phyloP scores from a whole-genome alignment of 805 yeast genomes.

The Yarrowia keelungensis region DNA sequence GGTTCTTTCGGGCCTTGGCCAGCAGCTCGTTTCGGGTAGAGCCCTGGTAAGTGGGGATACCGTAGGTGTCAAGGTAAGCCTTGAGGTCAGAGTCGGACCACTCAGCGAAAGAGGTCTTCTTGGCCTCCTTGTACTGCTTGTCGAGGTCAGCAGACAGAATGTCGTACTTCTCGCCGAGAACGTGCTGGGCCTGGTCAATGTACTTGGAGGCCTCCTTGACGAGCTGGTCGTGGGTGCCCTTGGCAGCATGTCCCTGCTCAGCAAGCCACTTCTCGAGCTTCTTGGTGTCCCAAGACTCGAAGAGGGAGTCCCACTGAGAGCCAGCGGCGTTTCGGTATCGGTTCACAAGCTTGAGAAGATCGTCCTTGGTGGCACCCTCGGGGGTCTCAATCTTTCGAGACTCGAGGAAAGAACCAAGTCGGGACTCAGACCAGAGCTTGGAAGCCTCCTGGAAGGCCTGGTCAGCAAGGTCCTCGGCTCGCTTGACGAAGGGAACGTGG shows the following conservation, averaged over 20 bases:
- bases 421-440: slow-evolving; percentile 49
- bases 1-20: slow-evolving; percentile 42
- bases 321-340: slow-evolving; percentile 53
- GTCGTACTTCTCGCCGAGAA: slow-evolving; percentile 52
- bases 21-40: slow-evolving; percentile 42
- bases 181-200: slow-evolving; percentile 54
- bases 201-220: slow-evolving; percentile 56
- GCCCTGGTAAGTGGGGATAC: slow-evolving; percentile 45
- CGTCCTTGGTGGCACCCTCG: slow-evolving; percentile 48
- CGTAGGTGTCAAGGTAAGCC: slow-evolving; percentile 61
- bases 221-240: slow-evolving; percentile 57
- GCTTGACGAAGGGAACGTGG: slow-evolving; percentile 42
- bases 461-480: slow-evolving; percentile 42
- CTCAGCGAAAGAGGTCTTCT: slow-evolving; percentile 56
- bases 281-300: slow-evolving; percentile 60
- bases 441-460: slow-evolving; percentile 44
- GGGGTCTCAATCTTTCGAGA: slow-evolving; percentile 50
- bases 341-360: slow-evolving; percentile 55
- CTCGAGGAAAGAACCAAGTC: slow-evolving; percentile 49
- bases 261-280: slow-evolving; percentile 60
- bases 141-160: slow-evolving; percentile 51
- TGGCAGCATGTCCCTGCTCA: slow-evolving; percentile 53
- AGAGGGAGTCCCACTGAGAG: slow-evolving; percentile 57
- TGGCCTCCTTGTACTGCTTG: slow-evolving; percentile 54
- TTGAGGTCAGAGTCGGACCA: slow-evolving; percentile 64